Percentiles rank a stretch among this genome's conserved stretches.
Evolutionary conservation across 768 basidiomycete species (phyloP).

Genomic region (Lepiota venenata): DNA sequence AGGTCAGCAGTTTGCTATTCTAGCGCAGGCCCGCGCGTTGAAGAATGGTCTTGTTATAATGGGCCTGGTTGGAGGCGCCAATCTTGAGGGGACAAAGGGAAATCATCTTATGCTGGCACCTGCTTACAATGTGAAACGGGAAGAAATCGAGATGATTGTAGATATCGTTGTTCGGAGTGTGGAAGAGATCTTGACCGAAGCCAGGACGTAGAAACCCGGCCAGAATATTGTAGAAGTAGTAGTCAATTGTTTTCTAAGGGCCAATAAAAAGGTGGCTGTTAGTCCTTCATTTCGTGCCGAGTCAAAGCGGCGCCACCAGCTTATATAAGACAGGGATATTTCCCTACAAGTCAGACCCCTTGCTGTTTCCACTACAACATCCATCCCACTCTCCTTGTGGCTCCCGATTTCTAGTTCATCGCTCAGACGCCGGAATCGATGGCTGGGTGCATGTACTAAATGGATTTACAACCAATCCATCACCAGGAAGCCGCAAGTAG

Average conservation of each 20-base stretch:
- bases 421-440: slow-evolving; percentile 59
- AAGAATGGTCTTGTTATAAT: slow-evolving; percentile 68
- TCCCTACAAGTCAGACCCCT: slow-evolving; percentile 27
- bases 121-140: slow-evolving; percentile 71
- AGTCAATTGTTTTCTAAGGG: background rate
- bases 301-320: slow-evolving; percentile 18
- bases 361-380: slow-evolving; percentile 22
- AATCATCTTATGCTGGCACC: slow-evolving; percentile 73
- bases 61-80: slow-evolving; percentile 70
- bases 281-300: background rate
- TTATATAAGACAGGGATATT: slow-evolving; percentile 44
- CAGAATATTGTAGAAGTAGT: slow-evolving; percentile 10
- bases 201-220: slow-evolving; percentile 10
- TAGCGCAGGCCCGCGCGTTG: slow-evolving; percentile 67
- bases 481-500: slow-evolving; percentile 69
- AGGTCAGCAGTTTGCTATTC: slow-evolving; percentile 57
- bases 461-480: slow-evolving; percentile 81
- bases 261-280: background rate
- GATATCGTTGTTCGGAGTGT: slow-evolving; percentile 62
- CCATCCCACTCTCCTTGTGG: slow-evolving; percentile 27
- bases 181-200: slow-evolving; percentile 54
- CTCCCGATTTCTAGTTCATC: slow-evolving; percentile 25
- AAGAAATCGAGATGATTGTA: slow-evolving; percentile 68
- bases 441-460: slow-evolving; percentile 88
- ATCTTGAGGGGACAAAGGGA: slow-evolving; percentile 67